Conservation (phyloP, 768 basidiomycete genomes). For the Mycena metata region DNA sequence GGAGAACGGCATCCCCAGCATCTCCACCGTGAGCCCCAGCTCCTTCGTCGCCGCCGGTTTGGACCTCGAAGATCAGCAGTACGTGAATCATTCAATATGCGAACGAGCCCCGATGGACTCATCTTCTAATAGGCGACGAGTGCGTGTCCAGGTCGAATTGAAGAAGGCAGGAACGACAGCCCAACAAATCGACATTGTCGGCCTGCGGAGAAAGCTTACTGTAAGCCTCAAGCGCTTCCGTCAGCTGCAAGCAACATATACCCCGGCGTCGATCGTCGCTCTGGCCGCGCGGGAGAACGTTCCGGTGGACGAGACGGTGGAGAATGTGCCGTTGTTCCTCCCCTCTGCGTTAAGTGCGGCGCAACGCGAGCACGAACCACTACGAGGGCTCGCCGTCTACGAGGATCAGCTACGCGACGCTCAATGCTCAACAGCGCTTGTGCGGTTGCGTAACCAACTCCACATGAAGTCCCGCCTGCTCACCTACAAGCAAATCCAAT, state of each 20-base stretch:
- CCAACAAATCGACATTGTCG: not conserved
- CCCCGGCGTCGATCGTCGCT: slow-evolving; percentile 11
- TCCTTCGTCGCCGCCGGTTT: slow-evolving; percentile 14
- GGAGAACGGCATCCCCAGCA: not conserved
- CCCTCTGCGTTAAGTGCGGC: slow-evolving; percentile 14
- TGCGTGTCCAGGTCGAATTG: slow-evolving; percentile 4
- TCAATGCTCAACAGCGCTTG: slow-evolving; percentile 22
- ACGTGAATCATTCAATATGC: slow-evolving; percentile 19
- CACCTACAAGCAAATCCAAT: slow-evolving; percentile 41
- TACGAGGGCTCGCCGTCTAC: not conserved
- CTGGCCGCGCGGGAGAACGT: not conserved
- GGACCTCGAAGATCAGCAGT: slow-evolving; percentile 30
- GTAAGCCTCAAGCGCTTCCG: slow-evolving; percentile 9
- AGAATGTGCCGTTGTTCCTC: slow-evolving; percentile 12
- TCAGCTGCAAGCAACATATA: slow-evolving; percentile 22
- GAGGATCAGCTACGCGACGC: slow-evolving; percentile 7
- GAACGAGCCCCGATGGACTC: slow-evolving; percentile 44
- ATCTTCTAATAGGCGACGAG: slow-evolving; percentile 41
- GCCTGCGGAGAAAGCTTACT: not conserved
- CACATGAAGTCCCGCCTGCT: slow-evolving; percentile 39
- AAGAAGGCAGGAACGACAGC: slow-evolving; percentile 16
- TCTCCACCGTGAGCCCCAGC: slow-evolving; percentile 22
- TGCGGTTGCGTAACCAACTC: slow-evolving; percentile 4
- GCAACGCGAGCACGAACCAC: not conserved
- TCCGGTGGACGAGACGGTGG: not conserved